phyloP scores from a whole-genome alignment of 2,329 filamentous ascomycete genomes.

The Endoconidiophora polonica region DNA sequence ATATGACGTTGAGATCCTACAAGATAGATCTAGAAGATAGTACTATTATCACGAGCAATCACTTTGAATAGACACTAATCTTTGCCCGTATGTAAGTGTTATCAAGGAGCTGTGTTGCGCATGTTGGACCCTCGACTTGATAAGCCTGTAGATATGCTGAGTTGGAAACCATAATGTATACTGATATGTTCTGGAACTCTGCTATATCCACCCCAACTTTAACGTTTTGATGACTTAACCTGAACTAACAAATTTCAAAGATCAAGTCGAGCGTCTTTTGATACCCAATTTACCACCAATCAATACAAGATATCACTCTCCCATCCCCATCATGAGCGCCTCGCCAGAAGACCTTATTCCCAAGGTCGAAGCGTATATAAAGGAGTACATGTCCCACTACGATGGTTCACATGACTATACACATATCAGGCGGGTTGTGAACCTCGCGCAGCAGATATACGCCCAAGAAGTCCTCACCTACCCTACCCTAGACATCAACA shows the following conservation, averaged over 20 bases:
- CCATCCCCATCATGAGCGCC: too few relatives aligned
- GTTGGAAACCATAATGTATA: too few relatives aligned
- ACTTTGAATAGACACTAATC: too few relatives aligned
- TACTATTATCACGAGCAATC: too few relatives aligned
- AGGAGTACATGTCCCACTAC: constrained; percentile 57
- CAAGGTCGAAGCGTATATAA: constrained; percentile 44
- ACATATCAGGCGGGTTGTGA: constrained; percentile 65
- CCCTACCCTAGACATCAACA: constrained; percentile 15
- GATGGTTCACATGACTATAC: constrained; percentile 80
- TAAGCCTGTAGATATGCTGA: too few relatives aligned
- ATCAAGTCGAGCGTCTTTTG: background rate
- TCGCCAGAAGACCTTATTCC: constrained; percentile 29
- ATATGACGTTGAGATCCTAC: too few relatives aligned
- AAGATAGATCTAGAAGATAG: too few relatives aligned
- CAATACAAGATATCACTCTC: background rate
- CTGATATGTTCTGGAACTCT: too few relatives aligned
- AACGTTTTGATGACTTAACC: background rate
- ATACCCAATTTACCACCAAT: background rate
- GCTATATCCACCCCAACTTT: too few relatives aligned
- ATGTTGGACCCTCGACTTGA: too few relatives aligned
- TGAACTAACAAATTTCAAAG: background rate
- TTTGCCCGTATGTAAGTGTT: too few relatives aligned
- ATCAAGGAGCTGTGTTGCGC: too few relatives aligned
- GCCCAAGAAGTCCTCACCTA: constrained; percentile 24
- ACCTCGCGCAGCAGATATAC: constrained; percentile 52